These are phyloP conservation scores for Sporothrix protearum DNA, from an alignment of 2,329 filamentous ascomycete species.

Conservation along the genomic window DNA sequence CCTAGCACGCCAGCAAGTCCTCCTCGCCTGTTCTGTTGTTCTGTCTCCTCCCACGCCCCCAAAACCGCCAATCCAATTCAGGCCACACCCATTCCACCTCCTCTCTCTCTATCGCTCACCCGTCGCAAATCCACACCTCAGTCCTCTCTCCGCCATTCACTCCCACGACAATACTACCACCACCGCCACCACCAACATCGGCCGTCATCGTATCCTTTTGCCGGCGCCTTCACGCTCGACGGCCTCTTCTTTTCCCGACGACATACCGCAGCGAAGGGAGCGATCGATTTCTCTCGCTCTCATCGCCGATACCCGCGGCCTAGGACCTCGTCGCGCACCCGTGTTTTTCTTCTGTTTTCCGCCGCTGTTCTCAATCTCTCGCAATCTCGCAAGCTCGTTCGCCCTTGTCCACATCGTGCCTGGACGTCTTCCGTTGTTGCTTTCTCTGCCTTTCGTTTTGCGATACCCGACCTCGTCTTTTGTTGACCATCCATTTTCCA, in stretches of 20 bases:
- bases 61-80: conserved; percentile 9
- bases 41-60: neutral
- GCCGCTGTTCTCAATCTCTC: neutral
- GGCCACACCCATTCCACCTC: neutral
- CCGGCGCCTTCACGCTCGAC: neutral
- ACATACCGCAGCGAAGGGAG: neutral
- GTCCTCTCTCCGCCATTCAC: neutral
- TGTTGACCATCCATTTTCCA: no score
- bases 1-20: neutral
- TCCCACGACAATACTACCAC: neutral
- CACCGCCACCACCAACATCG: conserved; percentile 9
- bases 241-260: neutral
- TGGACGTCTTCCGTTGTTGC: neutral
- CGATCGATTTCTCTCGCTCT: conserved; percentile 1
- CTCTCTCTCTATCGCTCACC: conserved; percentile 12
- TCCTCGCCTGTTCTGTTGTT: no score
- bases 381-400: neutral
- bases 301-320: conserved; percentile 20
- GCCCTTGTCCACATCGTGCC: neutral
- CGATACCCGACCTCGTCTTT: neutral
- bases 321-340: conserved; percentile 11
- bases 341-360: conserved; percentile 6
- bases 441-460: neutral
- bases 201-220: conserved; percentile 15
- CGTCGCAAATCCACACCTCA: conserved; percentile 18